phyloP scores from a whole-genome alignment of 2,329 filamentous ascomycete species.

The Xylaria sp. region DNA sequence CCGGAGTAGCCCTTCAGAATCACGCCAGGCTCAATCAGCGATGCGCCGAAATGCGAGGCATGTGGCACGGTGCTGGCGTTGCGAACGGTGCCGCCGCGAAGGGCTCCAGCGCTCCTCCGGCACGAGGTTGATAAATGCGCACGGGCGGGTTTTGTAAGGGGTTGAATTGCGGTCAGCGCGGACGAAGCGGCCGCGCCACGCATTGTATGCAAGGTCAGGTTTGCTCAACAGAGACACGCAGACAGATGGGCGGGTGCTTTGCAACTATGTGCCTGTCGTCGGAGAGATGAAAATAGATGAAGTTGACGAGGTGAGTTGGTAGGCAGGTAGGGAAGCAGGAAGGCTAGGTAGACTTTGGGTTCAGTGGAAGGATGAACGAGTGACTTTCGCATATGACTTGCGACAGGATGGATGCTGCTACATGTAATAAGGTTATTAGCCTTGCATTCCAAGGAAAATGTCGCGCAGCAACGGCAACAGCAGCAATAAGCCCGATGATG shows the following conservation, averaged over 20 bases:
- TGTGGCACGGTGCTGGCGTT: slow-evolving; percentile 33
- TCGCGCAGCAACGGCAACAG: not conserved
- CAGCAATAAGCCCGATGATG: too few species aligned
- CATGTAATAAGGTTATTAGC: not conserved
- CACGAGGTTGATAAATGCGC: slow-evolving; percentile 29
- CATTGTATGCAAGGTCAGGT: slow-evolving; percentile 32
- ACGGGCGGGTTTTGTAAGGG: slow-evolving; percentile 29
- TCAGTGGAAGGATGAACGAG: not conserved
- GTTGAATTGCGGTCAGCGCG: slow-evolving; percentile 34
- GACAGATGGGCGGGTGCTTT: not conserved
- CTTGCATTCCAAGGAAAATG: not conserved
- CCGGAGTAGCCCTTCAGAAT: slow-evolving; percentile 38
- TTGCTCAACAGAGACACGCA: not conserved
- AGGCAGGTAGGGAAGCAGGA: too few species aligned
- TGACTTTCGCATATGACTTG: not conserved
- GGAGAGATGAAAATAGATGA: not conserved
- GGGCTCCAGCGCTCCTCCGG: slow-evolving; percentile 21
- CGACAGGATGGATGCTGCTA: too few species aligned
- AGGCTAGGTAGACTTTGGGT: too few species aligned
- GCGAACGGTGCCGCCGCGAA: slow-evolving; percentile 24
- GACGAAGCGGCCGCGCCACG: slow-evolving; percentile 32
- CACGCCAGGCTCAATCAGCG: slow-evolving; percentile 33
- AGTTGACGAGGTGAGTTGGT: not conserved
- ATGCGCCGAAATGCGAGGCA: slow-evolving; percentile 14
- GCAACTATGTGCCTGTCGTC: not conserved